Conservation (phyloP, 768 basidiomycete genomes). For the Amanita molliuscula region DNA sequence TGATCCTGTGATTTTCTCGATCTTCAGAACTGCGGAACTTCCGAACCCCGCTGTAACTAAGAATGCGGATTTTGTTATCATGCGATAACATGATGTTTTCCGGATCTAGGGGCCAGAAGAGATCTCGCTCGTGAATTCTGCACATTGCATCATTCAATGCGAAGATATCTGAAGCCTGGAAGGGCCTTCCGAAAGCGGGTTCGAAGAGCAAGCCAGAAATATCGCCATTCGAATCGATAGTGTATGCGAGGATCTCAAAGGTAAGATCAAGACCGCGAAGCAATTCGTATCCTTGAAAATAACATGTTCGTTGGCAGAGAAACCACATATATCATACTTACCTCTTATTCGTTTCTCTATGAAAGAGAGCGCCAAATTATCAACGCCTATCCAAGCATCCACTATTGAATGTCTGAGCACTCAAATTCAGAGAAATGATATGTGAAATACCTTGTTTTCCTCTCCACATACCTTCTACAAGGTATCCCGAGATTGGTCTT, state of each 20-base stretch:
- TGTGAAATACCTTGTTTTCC: slow-evolving; percentile 19
- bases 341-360: slow-evolving; percentile 18
- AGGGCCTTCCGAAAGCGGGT: slow-evolving; percentile 21
- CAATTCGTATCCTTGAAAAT: slow-evolving; percentile 12
- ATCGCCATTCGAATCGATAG: slow-evolving; percentile 19
- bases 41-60: slow-evolving; percentile 12
- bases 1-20: neutral
- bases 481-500: slow-evolving; percentile 17
- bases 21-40: neutral
- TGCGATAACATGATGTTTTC: slow-evolving; percentile 20
- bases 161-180: slow-evolving; percentile 17
- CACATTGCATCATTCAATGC: slow-evolving; percentile 22
- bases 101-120: slow-evolving; percentile 15
- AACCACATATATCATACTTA: neutral
- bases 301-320: neutral
- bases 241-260: slow-evolving; percentile 24
- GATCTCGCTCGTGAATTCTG: slow-evolving; percentile 17
- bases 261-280: slow-evolving; percentile 24
- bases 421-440: neutral
- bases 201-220: slow-evolving; percentile 27
- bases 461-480: slow-evolving; percentile 26
- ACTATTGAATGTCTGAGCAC: neutral
- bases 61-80: slow-evolving; percentile 24
- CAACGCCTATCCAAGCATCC: slow-evolving; percentile 21
- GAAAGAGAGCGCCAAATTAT: neutral